Conservation (phyloP, 2,329 filamentous ascomycete species). For the Aspergillus bombycis region DNA sequence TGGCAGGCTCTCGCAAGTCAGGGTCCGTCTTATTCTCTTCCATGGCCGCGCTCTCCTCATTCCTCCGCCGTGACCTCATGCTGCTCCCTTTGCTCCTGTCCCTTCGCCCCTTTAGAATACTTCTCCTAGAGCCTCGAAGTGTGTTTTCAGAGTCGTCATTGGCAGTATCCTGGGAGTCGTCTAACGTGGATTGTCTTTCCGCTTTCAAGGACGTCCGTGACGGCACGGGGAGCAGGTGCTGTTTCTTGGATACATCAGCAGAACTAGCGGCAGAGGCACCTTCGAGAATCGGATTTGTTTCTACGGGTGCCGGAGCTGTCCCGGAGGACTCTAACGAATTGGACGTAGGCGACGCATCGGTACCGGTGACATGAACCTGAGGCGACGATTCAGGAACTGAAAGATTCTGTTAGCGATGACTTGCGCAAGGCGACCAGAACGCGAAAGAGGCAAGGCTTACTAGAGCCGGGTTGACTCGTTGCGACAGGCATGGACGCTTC, state of each 20-base stretch:
- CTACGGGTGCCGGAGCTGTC: constrained; percentile 16
- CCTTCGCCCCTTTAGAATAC: constrained; percentile 64
- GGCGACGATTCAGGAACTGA: constrained; percentile 31
- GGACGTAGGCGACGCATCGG: constrained; percentile 28
- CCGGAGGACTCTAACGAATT: constrained; percentile 20
- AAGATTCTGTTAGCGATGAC: constrained; percentile 16
- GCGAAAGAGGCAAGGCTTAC: constrained; percentile 27
- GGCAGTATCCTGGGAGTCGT: constrained; percentile 36
- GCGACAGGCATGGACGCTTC: constrained; percentile 40
- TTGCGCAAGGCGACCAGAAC: constrained; percentile 1
- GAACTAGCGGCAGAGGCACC: constrained; percentile 20
- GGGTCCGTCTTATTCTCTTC: constrained; percentile 38
- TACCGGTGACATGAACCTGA: constrained; percentile 24
- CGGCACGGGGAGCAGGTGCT: constrained; percentile 40
- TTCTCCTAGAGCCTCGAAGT: constrained; percentile 66
- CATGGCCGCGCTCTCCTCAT: constrained; percentile 36
- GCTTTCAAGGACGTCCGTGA: constrained; percentile 44
- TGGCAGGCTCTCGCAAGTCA: constrained; percentile 36
- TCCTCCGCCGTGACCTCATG: constrained; percentile 42
- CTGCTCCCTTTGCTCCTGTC: constrained; percentile 71
- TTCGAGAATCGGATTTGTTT: constrained; percentile 21
- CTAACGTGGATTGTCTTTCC: constrained; percentile 38
- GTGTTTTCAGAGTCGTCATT: constrained; percentile 57
- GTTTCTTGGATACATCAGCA: constrained; percentile 38
- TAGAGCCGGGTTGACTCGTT: constrained; percentile 28